phyloP scores from a whole-genome alignment of 1,139 yeast genomes.

The Wickerhamomyces sp. region DNA sequence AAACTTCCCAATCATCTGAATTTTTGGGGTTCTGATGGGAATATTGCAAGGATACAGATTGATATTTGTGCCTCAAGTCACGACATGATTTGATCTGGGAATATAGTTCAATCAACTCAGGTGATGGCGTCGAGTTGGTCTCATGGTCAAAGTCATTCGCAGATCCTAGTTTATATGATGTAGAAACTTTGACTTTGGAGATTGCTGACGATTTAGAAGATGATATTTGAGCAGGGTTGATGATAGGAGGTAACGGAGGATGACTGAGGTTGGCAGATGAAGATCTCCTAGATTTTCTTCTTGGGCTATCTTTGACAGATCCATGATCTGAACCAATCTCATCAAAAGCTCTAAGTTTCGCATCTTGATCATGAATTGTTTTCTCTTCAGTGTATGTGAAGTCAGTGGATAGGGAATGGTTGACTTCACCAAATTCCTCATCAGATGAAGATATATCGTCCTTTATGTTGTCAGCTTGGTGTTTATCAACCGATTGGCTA shows the following conservation, averaged over 20 bases:
- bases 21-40: slow-evolving; percentile 83
- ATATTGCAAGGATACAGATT: slow-evolving; percentile 63
- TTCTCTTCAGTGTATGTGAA: slow-evolving; percentile 67
- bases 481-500: not conserved
- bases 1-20: slow-evolving; percentile 60
- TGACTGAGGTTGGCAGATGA: slow-evolving; percentile 30
- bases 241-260: slow-evolving; percentile 32
- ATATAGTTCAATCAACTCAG: slow-evolving; percentile 67
- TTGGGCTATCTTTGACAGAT: slow-evolving; percentile 8
- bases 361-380: slow-evolving; percentile 62
- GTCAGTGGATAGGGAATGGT: slow-evolving; percentile 38
- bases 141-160: slow-evolving; percentile 62
- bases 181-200: slow-evolving; percentile 15
- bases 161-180: slow-evolving; percentile 42
- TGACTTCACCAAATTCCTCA: slow-evolving; percentile 18
- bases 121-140: slow-evolving; percentile 63
- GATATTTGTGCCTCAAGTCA: slow-evolving; percentile 72
- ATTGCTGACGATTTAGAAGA: slow-evolving; percentile 3
- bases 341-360: slow-evolving; percentile 61
- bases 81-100: slow-evolving; percentile 67
- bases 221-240: slow-evolving; percentile 5
- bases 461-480: not conserved
- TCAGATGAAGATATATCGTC: not conserved
- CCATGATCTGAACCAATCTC: slow-evolving; percentile 25
- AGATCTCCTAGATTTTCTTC: slow-evolving; percentile 24